Base-by-base conservation (phyloP, 176 grass and related monocot species). In the Oryza meridionalis region DNA sequence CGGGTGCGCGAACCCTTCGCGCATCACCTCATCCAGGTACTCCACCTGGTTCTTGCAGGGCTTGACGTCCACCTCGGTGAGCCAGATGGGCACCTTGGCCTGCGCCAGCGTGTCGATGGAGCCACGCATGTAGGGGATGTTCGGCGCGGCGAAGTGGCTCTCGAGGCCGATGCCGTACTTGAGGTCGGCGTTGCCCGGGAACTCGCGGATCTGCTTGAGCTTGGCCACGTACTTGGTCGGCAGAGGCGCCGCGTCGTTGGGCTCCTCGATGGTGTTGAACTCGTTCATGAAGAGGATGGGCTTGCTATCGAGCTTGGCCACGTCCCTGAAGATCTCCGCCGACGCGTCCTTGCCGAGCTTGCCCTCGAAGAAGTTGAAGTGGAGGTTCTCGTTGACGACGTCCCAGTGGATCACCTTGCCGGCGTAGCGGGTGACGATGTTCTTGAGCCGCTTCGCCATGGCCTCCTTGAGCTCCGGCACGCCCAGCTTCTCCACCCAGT, bases 271-370 rank as follows among this genome's bases (percentile, higher is more conserved):
- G 2, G 88, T 92, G 73, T 92, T 94, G 75, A 38, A 94, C 70
- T 97, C 95, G 47, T 97, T 97, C 83, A 97, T 84, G 85, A 97
- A 94, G 33, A 92, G 55, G 49, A 89, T 21, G 17, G 88, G 59
- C n/a, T 76, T 84, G n/a, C 26, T 0, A 67, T 91, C 88, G 6
- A 94, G 67, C 59, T 85, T 46, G 4, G 80, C 79, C 17, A 82
- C 90, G 69, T 92, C 26, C 17, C 69, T 44, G 88, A 87, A 94
- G 63, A 94, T 62, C 51, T 81, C 15, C 13, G 47, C 76, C 0
- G 92, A 94, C 26, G 80, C 87, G 50, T 92, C 59, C 21, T 33
- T 6, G 6, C 94, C 88, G 6, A 97, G 77, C 90, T 42, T 87
- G 1, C 15, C 66, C 59, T 97, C 94, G 43, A 88, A 97, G 85